phyloP scores from a whole-genome alignment of 805 yeast genomes.

The Clavispora santaluciae region DNA sequence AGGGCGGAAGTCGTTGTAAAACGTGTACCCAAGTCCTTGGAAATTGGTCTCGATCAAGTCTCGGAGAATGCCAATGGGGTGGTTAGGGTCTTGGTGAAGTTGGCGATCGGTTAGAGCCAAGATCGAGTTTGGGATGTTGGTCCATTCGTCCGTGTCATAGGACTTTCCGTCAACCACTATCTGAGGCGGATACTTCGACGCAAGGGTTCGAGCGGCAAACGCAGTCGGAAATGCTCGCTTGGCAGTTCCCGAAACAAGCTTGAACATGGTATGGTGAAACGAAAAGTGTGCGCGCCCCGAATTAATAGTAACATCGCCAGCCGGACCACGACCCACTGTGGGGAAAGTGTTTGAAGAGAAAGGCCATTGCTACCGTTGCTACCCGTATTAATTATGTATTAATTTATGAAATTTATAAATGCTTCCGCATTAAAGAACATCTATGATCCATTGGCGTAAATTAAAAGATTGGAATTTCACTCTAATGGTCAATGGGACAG shows the following conservation, averaged over 20 bases:
- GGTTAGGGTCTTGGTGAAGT: conserved; percentile 67
- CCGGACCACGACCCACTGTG: no score
- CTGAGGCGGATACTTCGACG: conserved; percentile 21
- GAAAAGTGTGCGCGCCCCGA: neutral
- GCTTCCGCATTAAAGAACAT: no score
- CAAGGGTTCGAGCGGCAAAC: neutral
- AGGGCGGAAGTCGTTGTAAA: conserved; percentile 76
- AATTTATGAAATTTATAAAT: no score
- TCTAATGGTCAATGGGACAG: no score
- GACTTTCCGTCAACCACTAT: conserved; percentile 43
- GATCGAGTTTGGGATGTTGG: conserved; percentile 79
- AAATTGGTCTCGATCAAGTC: conserved; percentile 68
- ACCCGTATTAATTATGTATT: no score
- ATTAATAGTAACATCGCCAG: no score
- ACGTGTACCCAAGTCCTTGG: conserved; percentile 63
- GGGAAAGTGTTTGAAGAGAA: no score
- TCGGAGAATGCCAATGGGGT: conserved; percentile 86
- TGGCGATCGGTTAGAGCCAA: conserved; percentile 63
- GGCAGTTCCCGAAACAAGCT: neutral
- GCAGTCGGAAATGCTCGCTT: neutral
- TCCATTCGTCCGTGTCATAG: conserved; percentile 68
- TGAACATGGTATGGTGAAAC: neutral
- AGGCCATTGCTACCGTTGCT: no score
- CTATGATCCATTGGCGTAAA: no score
- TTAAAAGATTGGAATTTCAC: no score